Evolutionary conservation across 768 basidiomycete genomes (phyloP).

Genomic region (Agaricus blazei): DNA sequence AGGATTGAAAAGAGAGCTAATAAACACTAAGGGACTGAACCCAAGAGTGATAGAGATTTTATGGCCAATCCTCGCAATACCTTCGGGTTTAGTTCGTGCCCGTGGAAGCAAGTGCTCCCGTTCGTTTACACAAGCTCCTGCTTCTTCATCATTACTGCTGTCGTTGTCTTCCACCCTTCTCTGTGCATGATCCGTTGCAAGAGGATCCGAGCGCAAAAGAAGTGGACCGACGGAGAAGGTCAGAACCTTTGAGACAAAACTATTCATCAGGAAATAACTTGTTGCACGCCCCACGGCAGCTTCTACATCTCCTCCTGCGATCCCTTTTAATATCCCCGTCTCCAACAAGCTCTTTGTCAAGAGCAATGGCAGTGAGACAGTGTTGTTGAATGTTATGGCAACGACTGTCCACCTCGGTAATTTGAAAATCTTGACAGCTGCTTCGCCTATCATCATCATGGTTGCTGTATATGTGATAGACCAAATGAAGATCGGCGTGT

Average conservation of each 20-base stretch:
- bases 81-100: background rate
- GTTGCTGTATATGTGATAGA: background rate
- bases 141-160: background rate
- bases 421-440: background rate
- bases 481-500: slow-evolving; percentile 8
- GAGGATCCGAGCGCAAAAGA: background rate
- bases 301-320: slow-evolving; percentile 1
- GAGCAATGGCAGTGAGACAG: slow-evolving; percentile 9
- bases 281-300: slow-evolving; percentile 6
- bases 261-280: slow-evolving; percentile 12
- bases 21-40: background rate
- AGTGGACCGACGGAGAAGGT: slow-evolving; percentile 7
- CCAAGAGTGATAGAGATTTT: background rate
- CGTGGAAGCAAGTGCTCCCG: background rate
- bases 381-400: slow-evolving; percentile 11
- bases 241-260: slow-evolving; percentile 10
- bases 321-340: slow-evolving; percentile 2
- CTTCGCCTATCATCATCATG: slow-evolving; percentile 4
- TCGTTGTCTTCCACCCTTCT: background rate
- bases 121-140: background rate
- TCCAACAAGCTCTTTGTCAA: slow-evolving; percentile 8
- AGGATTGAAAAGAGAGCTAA: slow-evolving; percentile 1
- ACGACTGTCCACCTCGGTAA: slow-evolving; percentile 7
- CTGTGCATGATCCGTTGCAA: background rate
- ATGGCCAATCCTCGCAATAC: background rate